These are phyloP conservation scores for Leccinum boreale DNA, from an alignment of 768 basidiomycete genomes.

Conservation along the genomic window DNA sequence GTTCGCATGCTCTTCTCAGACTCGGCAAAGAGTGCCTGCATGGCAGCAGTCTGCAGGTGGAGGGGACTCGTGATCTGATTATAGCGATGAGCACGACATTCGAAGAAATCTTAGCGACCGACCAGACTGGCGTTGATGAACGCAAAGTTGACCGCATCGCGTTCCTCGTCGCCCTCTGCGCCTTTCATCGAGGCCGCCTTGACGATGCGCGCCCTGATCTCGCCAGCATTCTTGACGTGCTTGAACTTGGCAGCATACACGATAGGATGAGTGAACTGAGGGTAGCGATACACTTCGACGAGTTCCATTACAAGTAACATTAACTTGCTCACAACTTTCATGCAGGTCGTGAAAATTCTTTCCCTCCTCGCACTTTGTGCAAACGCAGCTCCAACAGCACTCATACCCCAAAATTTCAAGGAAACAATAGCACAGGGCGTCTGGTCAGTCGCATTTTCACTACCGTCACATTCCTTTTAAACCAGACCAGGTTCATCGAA, in stretches of 20 bases:
- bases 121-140: slow-evolving; percentile 88
- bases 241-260: slow-evolving; percentile 67
- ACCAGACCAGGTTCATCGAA: slow-evolving; percentile 62
- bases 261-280: slow-evolving; percentile 44
- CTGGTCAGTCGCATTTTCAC: slow-evolving; percentile 41
- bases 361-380: slow-evolving; percentile 31
- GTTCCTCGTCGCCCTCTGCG: slow-evolving; percentile 58
- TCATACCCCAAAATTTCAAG: slow-evolving; percentile 62
- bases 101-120: slow-evolving; percentile 4
- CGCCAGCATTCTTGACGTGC: slow-evolving; percentile 59
- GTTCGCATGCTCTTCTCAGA: slow-evolving; percentile 62
- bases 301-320: slow-evolving; percentile 14
- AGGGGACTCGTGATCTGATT: slow-evolving; percentile 73
- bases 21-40: slow-evolving; percentile 75
- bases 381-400: slow-evolving; percentile 36
- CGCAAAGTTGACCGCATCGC: slow-evolving; percentile 82
- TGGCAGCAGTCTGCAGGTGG: slow-evolving; percentile 82
- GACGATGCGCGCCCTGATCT: slow-evolving; percentile 65
- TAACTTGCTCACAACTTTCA: neutral
- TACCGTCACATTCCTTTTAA: too few species aligned
- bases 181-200: slow-evolving; percentile 61
- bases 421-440: slow-evolving; percentile 51
- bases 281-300: slow-evolving; percentile 58
- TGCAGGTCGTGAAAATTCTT: slow-evolving; percentile 3
- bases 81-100: slow-evolving; percentile 4